Percentiles rank a stretch among this genome's conserved stretches.
Conservation (phyloP, 108 stramenopile genomes). For the Seminavis robusta region DNA sequence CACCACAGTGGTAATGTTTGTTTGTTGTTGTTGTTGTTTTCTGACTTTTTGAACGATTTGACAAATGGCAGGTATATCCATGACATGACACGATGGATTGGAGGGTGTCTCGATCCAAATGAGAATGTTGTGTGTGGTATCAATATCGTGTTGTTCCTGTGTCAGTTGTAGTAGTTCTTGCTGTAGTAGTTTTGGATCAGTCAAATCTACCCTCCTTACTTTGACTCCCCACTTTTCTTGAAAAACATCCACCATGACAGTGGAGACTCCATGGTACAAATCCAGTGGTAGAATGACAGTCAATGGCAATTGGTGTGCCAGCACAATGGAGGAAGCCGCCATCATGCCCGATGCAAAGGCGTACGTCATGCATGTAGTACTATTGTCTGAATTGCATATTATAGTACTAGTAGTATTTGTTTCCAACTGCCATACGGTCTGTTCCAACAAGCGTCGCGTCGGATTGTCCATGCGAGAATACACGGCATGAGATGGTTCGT, state of each 20-base stretch:
- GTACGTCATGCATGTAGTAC: conserved; percentile 16
- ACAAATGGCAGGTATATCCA: conserved; percentile 63
- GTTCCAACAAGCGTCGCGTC: conserved; percentile 66
- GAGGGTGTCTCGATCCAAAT: conserved; percentile 93
- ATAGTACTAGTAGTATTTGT: neutral
- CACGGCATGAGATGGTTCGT: conserved; percentile 39
- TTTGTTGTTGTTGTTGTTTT: neutral
- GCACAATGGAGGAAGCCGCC: conserved; percentile 65
- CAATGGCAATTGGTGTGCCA: conserved; percentile 58
- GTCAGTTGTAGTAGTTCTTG: neutral
- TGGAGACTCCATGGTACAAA: conserved; percentile 84
- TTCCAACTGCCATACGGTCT: conserved; percentile 55
- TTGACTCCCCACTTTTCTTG: conserved; percentile 46
- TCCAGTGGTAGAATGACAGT: conserved; percentile 68
- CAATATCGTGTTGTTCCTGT: neutral
- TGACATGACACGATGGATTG: conserved; percentile 78
- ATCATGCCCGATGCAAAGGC: conserved; percentile 92
- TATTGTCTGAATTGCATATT: neutral
- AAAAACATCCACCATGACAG: conserved; percentile 50
- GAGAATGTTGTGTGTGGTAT: conserved; percentile 26
- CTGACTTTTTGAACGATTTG: conserved; percentile 11
- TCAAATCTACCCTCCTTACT: conserved; percentile 52
- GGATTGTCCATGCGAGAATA: conserved; percentile 80
- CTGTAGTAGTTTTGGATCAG: conserved; percentile 5
- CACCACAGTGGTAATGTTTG: conserved; percentile 59